Percentiles rank a stretch among this genome's conserved stretches.
Conservation (phyloP, 2,329 filamentous ascomycete genomes). For the Xylaria sp. region DNA sequence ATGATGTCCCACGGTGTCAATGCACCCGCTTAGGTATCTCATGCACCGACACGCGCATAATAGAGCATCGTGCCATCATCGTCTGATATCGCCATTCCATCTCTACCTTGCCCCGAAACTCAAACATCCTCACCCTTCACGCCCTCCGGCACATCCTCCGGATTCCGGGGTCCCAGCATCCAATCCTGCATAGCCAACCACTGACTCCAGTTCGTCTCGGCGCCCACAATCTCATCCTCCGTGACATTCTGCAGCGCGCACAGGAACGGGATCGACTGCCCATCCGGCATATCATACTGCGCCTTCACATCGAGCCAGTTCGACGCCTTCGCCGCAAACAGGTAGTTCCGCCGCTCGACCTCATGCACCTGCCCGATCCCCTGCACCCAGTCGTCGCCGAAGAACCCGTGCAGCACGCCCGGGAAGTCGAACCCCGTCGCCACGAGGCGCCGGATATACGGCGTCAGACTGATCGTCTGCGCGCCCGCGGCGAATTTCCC, state of each 20-base stretch:
- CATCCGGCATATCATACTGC: conserved; percentile 79
- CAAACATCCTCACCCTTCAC: conserved; percentile 32
- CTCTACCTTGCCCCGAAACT: neutral
- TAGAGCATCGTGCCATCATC: neutral
- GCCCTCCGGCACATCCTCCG: conserved; percentile 37
- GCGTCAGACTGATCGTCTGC: conserved; percentile 63
- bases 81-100: neutral
- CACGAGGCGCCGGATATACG: conserved; percentile 84
- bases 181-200: conserved; percentile 98
- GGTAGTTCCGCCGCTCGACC: conserved; percentile 84
- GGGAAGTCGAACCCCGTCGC: conserved; percentile 87
- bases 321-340: conserved; percentile 90
- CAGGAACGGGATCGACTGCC: conserved; percentile 83
- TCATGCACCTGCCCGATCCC: conserved; percentile 82
- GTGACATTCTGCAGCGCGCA: conserved; percentile 71
- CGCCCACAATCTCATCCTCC: conserved; percentile 73
- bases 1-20: neutral
- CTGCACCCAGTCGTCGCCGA: conserved; percentile 83
- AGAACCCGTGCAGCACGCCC: conserved; percentile 87
- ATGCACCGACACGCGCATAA: neutral
- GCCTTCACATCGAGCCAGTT: conserved; percentile 85
- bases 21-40: neutral
- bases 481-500: conserved; percentile 31
- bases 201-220: conserved; percentile 84
- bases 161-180: conserved; percentile 86